Percentiles rank a stretch among this genome's conserved stretches.
Evolutionary conservation across 2,329 filamentous ascomycete species (phyloP).

Genomic region (Corinectria fuckeliana): DNA sequence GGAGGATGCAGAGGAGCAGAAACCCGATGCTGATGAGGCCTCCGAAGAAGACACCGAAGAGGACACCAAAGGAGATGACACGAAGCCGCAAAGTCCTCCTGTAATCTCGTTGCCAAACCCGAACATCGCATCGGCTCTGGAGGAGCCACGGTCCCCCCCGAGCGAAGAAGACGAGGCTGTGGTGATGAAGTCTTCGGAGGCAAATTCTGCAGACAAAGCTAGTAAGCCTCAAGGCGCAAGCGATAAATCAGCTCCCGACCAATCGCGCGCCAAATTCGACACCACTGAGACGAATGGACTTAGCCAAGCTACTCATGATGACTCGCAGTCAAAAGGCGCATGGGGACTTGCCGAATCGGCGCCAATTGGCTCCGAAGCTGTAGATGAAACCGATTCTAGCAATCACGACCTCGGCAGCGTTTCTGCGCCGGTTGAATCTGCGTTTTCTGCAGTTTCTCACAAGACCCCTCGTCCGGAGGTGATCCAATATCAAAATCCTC

Average conservation of each 20-base stretch:
- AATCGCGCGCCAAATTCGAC: constrained; percentile 1
- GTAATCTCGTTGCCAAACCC: constrained; percentile 33
- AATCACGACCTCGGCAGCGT: neutral
- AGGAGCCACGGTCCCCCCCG: constrained; percentile 28
- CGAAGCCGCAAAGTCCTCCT: neutral
- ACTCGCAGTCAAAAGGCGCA: neutral
- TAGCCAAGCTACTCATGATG: neutral
- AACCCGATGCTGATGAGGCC: too few relatives aligned
- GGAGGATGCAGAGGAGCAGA: constrained; percentile 42
- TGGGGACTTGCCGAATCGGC: neutral
- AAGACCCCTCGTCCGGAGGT: neutral
- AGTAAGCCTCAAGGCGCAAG: constrained; percentile 25
- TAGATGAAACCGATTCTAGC: neutral
- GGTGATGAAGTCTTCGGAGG: constrained; percentile 39
- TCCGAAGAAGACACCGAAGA: too few relatives aligned
- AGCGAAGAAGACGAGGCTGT: constrained; percentile 52
- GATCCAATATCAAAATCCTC: neutral
- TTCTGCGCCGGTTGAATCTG: neutral
- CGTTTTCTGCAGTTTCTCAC: neutral
- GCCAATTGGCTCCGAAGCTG: constrained; percentile 2
- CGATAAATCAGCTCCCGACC: constrained; percentile 13
- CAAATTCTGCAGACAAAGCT: constrained; percentile 24
- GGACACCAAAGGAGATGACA: neutral
- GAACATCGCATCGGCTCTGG: constrained; percentile 26
- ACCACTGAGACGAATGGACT: neutral